These are phyloP conservation scores for Porogramme epimiltina DNA, from an alignment of 1,284 basidiomycete genomes.

Conservation along the genomic window DNA sequence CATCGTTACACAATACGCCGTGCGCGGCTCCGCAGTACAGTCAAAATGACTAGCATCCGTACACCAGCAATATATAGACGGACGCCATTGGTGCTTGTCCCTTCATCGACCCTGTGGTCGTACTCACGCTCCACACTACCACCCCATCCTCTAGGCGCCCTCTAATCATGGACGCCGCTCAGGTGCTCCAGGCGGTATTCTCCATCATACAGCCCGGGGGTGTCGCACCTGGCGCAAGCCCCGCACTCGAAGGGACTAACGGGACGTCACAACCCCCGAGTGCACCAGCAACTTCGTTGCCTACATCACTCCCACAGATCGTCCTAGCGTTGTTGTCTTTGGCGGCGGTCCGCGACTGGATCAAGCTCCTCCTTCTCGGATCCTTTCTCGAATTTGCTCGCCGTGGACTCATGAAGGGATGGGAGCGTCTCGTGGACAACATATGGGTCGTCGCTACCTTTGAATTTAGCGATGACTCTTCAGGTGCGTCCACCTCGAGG, in stretches of 20 bases:
- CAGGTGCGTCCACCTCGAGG: constrained; percentile 50
- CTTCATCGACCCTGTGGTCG: background rate
- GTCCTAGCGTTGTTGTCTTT: constrained; percentile 43
- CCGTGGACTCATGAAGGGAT: constrained; percentile 44
- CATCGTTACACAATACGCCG: no score
- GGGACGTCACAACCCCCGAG: background rate
- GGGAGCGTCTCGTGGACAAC: constrained; percentile 45
- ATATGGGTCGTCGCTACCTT: constrained; percentile 69
- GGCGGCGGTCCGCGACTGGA: constrained; percentile 62
- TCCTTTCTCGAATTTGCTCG: constrained; percentile 59
- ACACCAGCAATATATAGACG: no score
- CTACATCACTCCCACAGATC: constrained; percentile 36
- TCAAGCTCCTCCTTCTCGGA: constrained; percentile 63
- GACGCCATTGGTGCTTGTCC: background rate
- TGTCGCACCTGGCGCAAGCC: background rate
- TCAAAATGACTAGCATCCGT: no score
- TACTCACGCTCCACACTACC: no score
- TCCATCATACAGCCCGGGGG: constrained; percentile 8
- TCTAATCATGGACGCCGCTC: constrained; percentile 11
- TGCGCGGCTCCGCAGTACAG: no score
- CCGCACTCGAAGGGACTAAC: background rate
- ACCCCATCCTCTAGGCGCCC: no score
- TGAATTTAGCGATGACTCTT: constrained; percentile 57
- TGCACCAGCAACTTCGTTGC: background rate
- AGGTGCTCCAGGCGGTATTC: constrained; percentile 19